These are phyloP conservation scores for Russula sp. DNA, from an alignment of 768 basidiomycete species.

Conservation along the genomic window DNA sequence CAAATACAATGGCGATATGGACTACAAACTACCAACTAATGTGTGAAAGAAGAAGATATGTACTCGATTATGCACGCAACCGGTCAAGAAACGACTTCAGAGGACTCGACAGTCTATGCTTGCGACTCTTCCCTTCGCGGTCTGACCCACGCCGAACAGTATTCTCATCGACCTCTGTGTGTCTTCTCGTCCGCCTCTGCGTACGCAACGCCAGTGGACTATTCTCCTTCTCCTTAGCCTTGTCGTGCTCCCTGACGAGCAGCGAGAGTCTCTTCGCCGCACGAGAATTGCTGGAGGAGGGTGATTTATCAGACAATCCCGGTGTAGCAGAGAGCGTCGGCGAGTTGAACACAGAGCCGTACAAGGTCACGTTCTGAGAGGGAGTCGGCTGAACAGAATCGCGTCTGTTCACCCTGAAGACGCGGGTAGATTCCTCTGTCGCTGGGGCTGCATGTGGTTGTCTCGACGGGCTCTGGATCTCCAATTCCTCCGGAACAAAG, in stretches of 20 bases:
- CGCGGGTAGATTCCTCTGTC: neutral
- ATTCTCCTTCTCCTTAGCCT: slow-evolving; percentile 19
- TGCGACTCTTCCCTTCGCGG: slow-evolving; percentile 5
- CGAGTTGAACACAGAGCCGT: neutral
- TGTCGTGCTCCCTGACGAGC: slow-evolving; percentile 7
- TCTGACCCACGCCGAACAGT: slow-evolving; percentile 11
- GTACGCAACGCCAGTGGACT: slow-evolving; percentile 7
- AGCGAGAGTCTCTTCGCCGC: slow-evolving; percentile 12
- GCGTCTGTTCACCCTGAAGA: neutral
- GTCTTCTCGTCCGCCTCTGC: slow-evolving; percentile 3
- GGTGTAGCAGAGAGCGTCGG: neutral
- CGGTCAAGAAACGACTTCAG: slow-evolving; percentile 19
- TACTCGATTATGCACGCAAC: slow-evolving; percentile 6
- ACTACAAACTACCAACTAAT: neutral
- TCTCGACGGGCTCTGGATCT: neutral
- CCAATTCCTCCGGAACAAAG: slow-evolving; percentile 4
- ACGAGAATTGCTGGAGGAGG: slow-evolving; percentile 5
- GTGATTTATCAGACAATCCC: neutral
- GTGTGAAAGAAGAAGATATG: neutral
- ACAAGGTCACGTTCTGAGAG: neutral
- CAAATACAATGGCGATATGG: neutral
- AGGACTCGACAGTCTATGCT: slow-evolving; percentile 17
- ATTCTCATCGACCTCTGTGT: slow-evolving; percentile 16
- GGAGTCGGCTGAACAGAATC: neutral
- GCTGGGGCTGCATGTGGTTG: neutral